phyloP scores from a whole-genome alignment of 148 eudicot genomes.

The Cornus controversa region DNA sequence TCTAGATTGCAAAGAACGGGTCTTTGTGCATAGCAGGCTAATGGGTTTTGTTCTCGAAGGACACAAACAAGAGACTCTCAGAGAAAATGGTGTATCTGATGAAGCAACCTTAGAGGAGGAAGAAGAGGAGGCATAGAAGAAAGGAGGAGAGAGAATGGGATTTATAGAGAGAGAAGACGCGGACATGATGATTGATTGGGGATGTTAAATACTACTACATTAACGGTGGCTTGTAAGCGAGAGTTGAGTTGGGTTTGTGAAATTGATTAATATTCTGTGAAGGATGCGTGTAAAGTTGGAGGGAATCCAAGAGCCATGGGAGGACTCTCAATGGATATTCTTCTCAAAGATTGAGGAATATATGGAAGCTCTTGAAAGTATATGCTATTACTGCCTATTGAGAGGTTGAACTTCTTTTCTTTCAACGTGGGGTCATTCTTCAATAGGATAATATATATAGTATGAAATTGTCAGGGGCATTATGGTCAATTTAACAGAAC shows the following conservation, averaged over 20 bases:
- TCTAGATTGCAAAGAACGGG: slow-evolving; percentile 26
- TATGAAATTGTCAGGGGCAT: too few species aligned
- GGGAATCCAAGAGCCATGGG: neutral
- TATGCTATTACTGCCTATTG: neutral
- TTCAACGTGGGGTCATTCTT: neutral
- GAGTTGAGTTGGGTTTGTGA: neutral
- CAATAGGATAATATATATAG: too few species aligned
- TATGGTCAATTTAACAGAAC: too few species aligned
- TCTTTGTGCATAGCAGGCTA: slow-evolving; percentile 20
- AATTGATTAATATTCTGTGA: neutral
- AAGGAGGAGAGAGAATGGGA: neutral
- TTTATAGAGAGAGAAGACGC: slow-evolving; percentile 5
- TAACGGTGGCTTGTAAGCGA: neutral
- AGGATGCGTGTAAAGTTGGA: neutral
- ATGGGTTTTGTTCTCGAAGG: slow-evolving; percentile 19
- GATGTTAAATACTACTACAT: neutral
- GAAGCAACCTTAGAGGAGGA: slow-evolving; percentile 15
- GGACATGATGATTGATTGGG: neutral
- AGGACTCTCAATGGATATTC: neutral
- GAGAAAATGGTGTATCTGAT: neutral
- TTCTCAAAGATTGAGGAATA: neutral
- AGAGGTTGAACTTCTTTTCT: neutral
- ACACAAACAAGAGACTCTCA: slow-evolving; percentile 2
- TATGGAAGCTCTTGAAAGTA: neutral
- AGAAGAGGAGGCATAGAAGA: slow-evolving; percentile 3